Percentiles rank a stretch among this genome's conserved stretches.
These are phyloP conservation scores for Lodderomyces beijingensis DNA, from an alignment of 1,139 yeast species.

Conservation along the genomic window DNA sequence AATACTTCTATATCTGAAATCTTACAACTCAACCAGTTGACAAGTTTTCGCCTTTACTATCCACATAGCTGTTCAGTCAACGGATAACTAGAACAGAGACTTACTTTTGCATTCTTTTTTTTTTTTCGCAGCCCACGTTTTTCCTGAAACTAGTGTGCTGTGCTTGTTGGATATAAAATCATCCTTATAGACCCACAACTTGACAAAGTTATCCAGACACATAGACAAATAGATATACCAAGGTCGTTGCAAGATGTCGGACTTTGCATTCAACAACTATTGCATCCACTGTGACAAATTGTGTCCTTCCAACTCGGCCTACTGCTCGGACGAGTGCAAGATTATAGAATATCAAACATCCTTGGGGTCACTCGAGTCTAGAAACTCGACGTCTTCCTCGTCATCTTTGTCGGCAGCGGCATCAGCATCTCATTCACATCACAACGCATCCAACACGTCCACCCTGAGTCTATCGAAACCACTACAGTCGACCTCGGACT, in stretches of 20 bases:
- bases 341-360: constrained; percentile 29
- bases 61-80: too few relatives aligned
- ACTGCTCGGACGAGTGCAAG: constrained; percentile 60
- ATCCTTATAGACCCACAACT: too few relatives aligned
- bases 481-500: background rate
- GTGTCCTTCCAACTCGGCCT: constrained; percentile 48
- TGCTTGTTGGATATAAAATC: too few relatives aligned
- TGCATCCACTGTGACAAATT: constrained; percentile 64
- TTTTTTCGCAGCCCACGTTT: too few relatives aligned
- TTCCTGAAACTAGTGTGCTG: too few relatives aligned
- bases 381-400: constrained; percentile 6
- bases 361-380: constrained; percentile 3
- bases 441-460: constrained; percentile 1
- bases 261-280: constrained; percentile 59
- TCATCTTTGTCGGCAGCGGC: background rate
- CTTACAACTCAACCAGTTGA: too few relatives aligned
- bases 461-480: background rate
- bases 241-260: too few relatives aligned
- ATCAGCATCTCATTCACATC: background rate
- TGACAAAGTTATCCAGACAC: too few relatives aligned
- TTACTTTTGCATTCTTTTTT: too few relatives aligned
- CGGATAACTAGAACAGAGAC: too few relatives aligned
- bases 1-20: too few relatives aligned
- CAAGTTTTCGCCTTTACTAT: too few relatives aligned
- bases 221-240: constrained; percentile 1